phyloP scores from a whole-genome alignment of 192 early-diverging fungal species.

The Gamsiella multidivaricata region DNA sequence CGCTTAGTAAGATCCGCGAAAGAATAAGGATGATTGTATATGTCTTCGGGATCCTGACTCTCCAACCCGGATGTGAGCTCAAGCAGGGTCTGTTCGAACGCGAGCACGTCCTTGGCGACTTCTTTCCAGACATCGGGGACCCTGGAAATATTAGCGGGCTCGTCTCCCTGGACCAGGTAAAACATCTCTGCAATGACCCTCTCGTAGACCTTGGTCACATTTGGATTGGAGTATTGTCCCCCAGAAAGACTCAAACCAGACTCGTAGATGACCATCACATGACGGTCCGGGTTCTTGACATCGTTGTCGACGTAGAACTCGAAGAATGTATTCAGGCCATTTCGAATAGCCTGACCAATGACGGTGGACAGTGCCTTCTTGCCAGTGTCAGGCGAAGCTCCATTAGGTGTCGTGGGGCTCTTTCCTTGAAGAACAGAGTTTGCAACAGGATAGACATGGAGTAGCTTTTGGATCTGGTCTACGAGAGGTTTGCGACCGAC shows the following conservation, averaged over 20 bases:
- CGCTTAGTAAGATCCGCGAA: slow-evolving; percentile 24
- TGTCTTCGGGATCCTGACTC: not conserved
- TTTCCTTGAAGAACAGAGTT: not conserved
- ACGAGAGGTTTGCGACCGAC: slow-evolving; percentile 49
- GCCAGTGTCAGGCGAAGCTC: slow-evolving; percentile 1
- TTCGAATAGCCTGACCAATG: slow-evolving; percentile 24
- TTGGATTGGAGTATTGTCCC: slow-evolving; percentile 62
- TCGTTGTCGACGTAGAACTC: not conserved
- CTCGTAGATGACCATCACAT: slow-evolving; percentile 8
- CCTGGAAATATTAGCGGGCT: not conserved
- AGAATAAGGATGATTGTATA: not conserved
- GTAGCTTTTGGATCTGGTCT: slow-evolving; percentile 33
- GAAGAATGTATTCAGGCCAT: slow-evolving; percentile 12
- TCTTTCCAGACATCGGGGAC: slow-evolving; percentile 27
- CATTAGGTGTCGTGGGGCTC: not conserved
- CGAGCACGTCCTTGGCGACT: slow-evolving; percentile 58
- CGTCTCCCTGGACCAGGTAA: slow-evolving; percentile 19
- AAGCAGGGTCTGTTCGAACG: slow-evolving; percentile 65
- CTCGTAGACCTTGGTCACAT: slow-evolving; percentile 55
- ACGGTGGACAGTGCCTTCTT: slow-evolving; percentile 19
- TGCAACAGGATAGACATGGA: slow-evolving; percentile 37
- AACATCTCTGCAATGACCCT: slow-evolving; percentile 55
- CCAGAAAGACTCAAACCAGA: slow-evolving; percentile 22
- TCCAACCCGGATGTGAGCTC: not conserved
- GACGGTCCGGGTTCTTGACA: slow-evolving; percentile 1